phyloP scores from a whole-genome alignment of 768 basidiomycete species.

The Suillus americanus region DNA sequence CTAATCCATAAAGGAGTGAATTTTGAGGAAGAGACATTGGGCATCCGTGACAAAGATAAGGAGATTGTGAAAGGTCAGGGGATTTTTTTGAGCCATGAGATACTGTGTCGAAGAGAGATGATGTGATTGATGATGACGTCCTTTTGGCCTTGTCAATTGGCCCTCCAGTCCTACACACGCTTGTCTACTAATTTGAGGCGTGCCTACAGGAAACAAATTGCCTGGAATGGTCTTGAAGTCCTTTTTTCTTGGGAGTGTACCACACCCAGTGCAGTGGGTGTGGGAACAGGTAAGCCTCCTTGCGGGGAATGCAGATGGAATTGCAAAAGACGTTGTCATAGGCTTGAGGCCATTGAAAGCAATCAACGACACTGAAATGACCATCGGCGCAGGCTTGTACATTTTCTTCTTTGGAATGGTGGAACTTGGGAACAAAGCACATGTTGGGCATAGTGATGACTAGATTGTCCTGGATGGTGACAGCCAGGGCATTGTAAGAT shows the following conservation, averaged over 20 bases:
- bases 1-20: neutral
- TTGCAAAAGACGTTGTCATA: neutral
- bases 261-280: conserved; percentile 1
- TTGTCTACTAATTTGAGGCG: neutral
- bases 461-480: neutral
- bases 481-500: too few species aligned
- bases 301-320: neutral
- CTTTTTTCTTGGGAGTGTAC: neutral
- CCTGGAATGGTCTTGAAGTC: neutral
- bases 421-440: neutral
- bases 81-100: neutral
- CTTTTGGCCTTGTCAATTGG: neutral
- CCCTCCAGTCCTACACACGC: neutral
- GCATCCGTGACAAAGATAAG: neutral
- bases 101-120: neutral
- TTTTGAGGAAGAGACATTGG: neutral
- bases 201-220: neutral
- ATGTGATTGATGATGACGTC: neutral
- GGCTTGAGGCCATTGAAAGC: neutral
- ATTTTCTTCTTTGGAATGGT: neutral
- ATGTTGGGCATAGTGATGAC: conserved; percentile 1
- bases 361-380: neutral
- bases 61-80: neutral
- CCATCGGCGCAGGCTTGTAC: neutral
- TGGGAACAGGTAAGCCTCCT: neutral